Percentiles rank a stretch among this genome's conserved stretches.
These are phyloP conservation scores for Melastoma candidum DNA, from an alignment of 441 rosid species.

Conservation along the genomic window DNA sequence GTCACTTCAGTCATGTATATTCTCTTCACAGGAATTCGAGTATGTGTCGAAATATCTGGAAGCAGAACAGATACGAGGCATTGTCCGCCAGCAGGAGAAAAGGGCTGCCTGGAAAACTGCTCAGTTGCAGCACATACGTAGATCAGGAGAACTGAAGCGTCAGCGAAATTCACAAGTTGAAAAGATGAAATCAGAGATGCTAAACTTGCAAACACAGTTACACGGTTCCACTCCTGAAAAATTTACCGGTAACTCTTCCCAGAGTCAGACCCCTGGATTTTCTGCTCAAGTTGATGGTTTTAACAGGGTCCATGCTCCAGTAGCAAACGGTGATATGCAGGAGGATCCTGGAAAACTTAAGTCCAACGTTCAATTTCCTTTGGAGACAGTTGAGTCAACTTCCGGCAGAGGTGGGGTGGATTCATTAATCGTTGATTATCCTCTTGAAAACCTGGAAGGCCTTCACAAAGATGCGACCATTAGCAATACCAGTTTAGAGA, in stretches of 20 bases:
- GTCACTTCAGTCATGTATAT: constrained; percentile 91
- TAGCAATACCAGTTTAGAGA: constrained; percentile 31
- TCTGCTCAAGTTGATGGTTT: constrained; percentile 35
- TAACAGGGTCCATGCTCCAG: constrained; percentile 2
- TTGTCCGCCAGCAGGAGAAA: constrained; percentile 91
- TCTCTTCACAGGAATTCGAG: constrained; percentile 84
- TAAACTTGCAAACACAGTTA: constrained; percentile 87
- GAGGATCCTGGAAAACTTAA: too few relatives aligned
- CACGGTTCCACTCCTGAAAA: constrained; percentile 44
- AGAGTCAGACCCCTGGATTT: constrained; percentile 48
- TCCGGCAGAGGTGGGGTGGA: too few relatives aligned
- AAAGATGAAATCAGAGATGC: constrained; percentile 97
- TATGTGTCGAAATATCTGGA: constrained; percentile 86
- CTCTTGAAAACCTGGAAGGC: constrained; percentile 71
- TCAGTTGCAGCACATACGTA: constrained; percentile 80
- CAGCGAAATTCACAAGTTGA: constrained; percentile 92
- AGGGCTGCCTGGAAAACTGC: constrained; percentile 98
- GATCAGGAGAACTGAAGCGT: constrained; percentile 73
- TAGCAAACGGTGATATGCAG: too few relatives aligned
- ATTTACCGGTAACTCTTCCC: constrained; percentile 39
- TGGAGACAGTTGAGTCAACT: too few relatives aligned
- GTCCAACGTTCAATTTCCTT: too few relatives aligned
- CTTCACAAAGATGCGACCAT: constrained; percentile 41
- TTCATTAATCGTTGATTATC: constrained; percentile 11
- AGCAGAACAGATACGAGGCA: constrained; percentile 97